Evolutionary conservation across 192 early-diverging fungal species (phyloP).

Genomic region (Podochytrium sp.): DNA sequence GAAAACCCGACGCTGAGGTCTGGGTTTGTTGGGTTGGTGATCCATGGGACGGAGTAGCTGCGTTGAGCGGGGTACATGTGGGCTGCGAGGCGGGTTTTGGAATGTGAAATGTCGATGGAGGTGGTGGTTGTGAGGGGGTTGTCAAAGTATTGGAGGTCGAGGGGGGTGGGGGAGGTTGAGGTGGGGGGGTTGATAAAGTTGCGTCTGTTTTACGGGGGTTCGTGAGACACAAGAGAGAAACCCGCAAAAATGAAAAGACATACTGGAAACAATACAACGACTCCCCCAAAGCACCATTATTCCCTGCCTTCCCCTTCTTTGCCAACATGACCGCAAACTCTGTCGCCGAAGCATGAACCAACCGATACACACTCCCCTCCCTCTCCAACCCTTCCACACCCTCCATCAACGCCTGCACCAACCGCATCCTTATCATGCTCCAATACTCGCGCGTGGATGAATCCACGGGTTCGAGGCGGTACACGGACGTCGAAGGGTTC

Average conservation of each 20-base stretch:
- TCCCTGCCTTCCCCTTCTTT: too few relatives aligned
- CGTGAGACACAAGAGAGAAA: too few relatives aligned
- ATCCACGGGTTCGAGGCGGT: slow-evolving; percentile 5
- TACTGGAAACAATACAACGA: too few relatives aligned
- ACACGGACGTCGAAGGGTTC: slow-evolving; percentile 15
- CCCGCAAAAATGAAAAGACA: too few relatives aligned
- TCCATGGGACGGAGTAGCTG: slow-evolving; percentile 31
- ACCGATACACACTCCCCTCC: too few relatives aligned
- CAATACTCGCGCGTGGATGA: too few relatives aligned
- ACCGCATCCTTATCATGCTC: too few relatives aligned
- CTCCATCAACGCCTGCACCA: too few relatives aligned
- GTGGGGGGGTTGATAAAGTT: slow-evolving; percentile 3
- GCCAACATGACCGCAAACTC: too few relatives aligned
- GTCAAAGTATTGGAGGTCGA: not conserved
- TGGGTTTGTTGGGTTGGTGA: not conserved
- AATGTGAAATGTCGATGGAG: not conserved
- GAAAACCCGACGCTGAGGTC: slow-evolving; percentile 8
- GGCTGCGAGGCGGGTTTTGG: not conserved
- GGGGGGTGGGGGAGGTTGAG: not conserved
- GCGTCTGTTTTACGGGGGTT: not conserved
- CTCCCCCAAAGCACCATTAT: too few relatives aligned
- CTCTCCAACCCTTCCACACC: too few relatives aligned
- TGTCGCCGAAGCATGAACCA: too few relatives aligned
- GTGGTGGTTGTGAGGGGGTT: not conserved
- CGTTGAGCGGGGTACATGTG: slow-evolving; percentile 26